Conservation (phyloP, 306 rosid genomes). For the Abrus pulchellus region DNA sequence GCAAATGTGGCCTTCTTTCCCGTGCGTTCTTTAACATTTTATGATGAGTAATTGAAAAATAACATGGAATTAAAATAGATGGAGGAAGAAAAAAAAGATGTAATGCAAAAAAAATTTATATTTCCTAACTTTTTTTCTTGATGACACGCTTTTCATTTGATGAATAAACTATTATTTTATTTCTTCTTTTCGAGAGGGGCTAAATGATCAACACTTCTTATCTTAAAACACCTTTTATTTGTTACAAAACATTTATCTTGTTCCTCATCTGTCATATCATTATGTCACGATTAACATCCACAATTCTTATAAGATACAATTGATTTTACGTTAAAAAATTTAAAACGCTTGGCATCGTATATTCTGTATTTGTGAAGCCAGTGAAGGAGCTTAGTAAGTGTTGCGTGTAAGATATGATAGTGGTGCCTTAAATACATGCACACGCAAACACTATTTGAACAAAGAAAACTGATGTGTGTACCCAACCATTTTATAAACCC, state of each 20-base stretch:
- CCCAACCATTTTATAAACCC: not conserved
- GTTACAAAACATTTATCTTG: not conserved
- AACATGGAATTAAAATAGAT: not conserved
- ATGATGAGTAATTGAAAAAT: constrained; percentile 15
- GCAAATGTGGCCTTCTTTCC: constrained; percentile 42
- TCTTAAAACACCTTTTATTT: not conserved
- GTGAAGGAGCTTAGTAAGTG: constrained; percentile 20
- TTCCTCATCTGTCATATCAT: not conserved
- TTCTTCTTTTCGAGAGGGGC: not conserved
- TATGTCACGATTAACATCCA: not conserved
- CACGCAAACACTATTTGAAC: constrained; percentile 33
- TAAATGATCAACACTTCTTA: not conserved
- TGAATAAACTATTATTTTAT: not conserved
- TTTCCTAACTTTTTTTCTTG: not conserved
- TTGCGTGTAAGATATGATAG: constrained; percentile 63
- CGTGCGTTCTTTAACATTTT: not conserved
- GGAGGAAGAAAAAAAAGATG: too few species aligned
- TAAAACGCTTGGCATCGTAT: not conserved
- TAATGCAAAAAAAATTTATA: too few species aligned
- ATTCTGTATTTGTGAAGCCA: constrained; percentile 40
- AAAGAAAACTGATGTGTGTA: constrained; percentile 7
- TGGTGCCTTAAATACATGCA: constrained; percentile 39
- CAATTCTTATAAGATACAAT: constrained; percentile 2
- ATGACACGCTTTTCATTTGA: not conserved
- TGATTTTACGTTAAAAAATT: not conserved